Percentiles rank a stretch among this genome's conserved stretches.
These are phyloP conservation scores for Nannochloris sp. DNA, from an alignment of 139 green algal species.

Conservation along the genomic window DNA sequence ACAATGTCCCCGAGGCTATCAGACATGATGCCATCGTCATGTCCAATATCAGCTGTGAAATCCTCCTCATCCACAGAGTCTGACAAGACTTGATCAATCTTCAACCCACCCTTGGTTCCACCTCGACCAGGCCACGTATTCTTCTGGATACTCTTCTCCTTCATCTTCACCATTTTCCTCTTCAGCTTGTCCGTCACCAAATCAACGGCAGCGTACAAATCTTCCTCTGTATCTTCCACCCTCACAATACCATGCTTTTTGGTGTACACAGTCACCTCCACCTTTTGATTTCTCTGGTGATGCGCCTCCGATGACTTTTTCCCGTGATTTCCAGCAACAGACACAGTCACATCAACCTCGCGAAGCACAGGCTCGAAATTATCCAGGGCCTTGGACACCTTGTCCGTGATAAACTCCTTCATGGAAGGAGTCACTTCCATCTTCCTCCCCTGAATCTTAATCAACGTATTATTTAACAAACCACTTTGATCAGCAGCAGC, in stretches of 20 bases:
- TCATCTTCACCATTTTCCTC: slow-evolving; percentile 25
- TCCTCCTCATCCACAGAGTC: slow-evolving; percentile 6
- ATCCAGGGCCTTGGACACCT: slow-evolving; percentile 42
- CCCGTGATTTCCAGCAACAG: slow-evolving; percentile 7
- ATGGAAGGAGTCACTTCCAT: slow-evolving; percentile 60
- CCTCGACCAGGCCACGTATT: slow-evolving; percentile 30
- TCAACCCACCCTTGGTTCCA: slow-evolving; percentile 20
- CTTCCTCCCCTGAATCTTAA: slow-evolving; percentile 52
- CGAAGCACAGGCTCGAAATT: slow-evolving; percentile 51
- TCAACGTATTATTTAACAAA: slow-evolving; percentile 14
- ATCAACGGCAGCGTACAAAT: slow-evolving; percentile 69
- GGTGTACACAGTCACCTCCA: slow-evolving; percentile 68
- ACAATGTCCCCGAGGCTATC: slow-evolving; percentile 10
- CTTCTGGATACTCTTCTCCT: slow-evolving; percentile 26
- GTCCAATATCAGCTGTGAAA: background rate
- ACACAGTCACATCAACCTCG: slow-evolving; percentile 21
- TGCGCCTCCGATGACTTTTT: slow-evolving; percentile 40
- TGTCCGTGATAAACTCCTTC: slow-evolving; percentile 52
- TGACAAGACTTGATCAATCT: slow-evolving; percentile 12
- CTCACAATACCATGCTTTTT: slow-evolving; percentile 58
- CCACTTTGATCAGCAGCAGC: no score
- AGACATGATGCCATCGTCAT: background rate
- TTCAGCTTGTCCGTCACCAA: slow-evolving; percentile 59
- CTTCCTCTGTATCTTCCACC: slow-evolving; percentile 56
- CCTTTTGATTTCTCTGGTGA: slow-evolving; percentile 50